Base-by-base conservation (phyloP, 2,329 filamentous ascomycete species). In the Fusarium bulbicola region DNA sequence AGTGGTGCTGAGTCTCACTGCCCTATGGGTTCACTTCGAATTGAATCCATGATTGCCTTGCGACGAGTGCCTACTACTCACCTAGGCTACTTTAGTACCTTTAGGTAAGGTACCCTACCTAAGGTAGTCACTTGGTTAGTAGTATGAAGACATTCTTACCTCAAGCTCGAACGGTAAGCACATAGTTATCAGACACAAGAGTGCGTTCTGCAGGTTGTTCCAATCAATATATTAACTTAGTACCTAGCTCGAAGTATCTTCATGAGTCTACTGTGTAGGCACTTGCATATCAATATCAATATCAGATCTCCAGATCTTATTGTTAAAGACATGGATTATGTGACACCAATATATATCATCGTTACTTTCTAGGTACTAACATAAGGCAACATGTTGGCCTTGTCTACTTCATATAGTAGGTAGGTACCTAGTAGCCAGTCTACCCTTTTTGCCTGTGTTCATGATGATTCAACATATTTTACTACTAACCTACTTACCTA, bases 21-120 rank as follows among this genome's bases (percentile, higher is more conserved):
- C 39, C 47, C 62, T 32, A 46, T 74, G 70, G 66, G 59, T 73
- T 68, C 70, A 71, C 70, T 74, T 71, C 71, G 67, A 67, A 47
- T 59, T 40, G 46, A 40, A 39, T 46, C 42, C 21, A 30, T 26
- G 28, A 49, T 47, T 30, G 28, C 46, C 28, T 49, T n/a, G 14
- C 16, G 28, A 49, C 21, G 20, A 49, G 28, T 49, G 28, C 46
- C 26, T 30, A 32, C 46, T 16, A 13, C 24, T 24, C 12, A 43
- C 16, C 16, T 45, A 36, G 18, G 34, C 16, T 36, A 9, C 15
- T 18, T 36, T 15, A 16, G 30, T 32, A 34, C 32, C 32, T 34
- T 34, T 34, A 34, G 32, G 14, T 34, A 34, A 34, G 32, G 32
- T 34, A 34, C 32, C 32, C 5, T 32, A 32, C 4, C 12, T 12